phyloP scores from a whole-genome alignment of 225 moss, liverwort and hornwort genomes.

The Anthoceros angustus region DNA sequence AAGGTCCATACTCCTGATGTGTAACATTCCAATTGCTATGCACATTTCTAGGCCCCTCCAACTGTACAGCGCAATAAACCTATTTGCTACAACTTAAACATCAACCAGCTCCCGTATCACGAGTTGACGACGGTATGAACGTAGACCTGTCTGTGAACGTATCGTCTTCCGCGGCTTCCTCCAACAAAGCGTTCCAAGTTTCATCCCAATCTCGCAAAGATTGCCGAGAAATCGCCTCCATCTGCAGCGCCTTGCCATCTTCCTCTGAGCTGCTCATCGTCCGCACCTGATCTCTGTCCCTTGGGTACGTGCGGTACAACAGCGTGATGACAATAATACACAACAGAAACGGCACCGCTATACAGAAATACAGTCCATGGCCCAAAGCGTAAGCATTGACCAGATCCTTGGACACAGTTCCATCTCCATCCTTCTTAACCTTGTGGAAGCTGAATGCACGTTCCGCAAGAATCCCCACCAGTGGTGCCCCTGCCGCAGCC shows the following conservation, averaged over 20 bases:
- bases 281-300: slow-evolving; percentile 35
- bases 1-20: no score
- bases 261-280: slow-evolving; percentile 15
- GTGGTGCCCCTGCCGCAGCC: slow-evolving; percentile 44
- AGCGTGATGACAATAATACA: slow-evolving; percentile 27
- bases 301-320: slow-evolving; percentile 47
- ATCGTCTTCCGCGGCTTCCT: neutral
- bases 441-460: slow-evolving; percentile 27
- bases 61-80: no score
- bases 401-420: slow-evolving; percentile 18
- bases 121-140: no score
- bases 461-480: slow-evolving; percentile 46
- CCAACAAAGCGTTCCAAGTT: slow-evolving; percentile 19
- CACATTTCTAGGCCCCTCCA: no score
- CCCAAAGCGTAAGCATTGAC: slow-evolving; percentile 41
- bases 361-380: slow-evolving; percentile 31
- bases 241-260: slow-evolving; percentile 17
- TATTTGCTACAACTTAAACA: no score
- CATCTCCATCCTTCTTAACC: slow-evolving; percentile 3
- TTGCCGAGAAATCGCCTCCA: slow-evolving; percentile 9
- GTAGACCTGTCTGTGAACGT: neutral
- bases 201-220: slow-evolving; percentile 22
- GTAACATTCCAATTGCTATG: no score
- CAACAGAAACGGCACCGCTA: slow-evolving; percentile 28
- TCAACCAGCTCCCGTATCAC: no score